Conservation (phyloP, 352 stramenopile genomes). For the Pythium dissimile region DNA sequence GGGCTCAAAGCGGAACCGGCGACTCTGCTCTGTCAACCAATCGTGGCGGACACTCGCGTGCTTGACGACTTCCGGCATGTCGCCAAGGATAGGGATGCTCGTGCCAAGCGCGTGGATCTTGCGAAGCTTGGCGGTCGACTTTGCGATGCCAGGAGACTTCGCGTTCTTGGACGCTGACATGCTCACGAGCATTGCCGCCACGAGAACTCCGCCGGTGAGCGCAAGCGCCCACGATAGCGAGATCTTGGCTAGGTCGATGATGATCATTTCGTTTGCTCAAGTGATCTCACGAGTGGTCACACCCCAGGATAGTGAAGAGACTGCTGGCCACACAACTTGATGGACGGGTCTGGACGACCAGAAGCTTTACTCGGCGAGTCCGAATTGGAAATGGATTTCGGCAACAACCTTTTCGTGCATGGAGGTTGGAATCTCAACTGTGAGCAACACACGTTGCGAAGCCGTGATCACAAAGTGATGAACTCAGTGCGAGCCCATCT, state of each 20-base stretch:
- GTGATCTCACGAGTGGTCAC: no score
- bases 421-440: no score
- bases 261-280: neutral
- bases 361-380: no score
- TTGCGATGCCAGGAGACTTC: neutral
- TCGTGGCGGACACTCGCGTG: slow-evolving; percentile 36
- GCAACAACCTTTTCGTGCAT: no score
- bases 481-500: no score
- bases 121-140: neutral
- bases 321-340: no score
- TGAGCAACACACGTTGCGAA: no score
- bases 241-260: neutral
- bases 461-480: no score
- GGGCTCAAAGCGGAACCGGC: slow-evolving; percentile 14
- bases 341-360: no score
- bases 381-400: no score
- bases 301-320: no score
- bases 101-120: slow-evolving; percentile 6
- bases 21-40: slow-evolving; percentile 27
- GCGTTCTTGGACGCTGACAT: neutral
- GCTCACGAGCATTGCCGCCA: neutral
- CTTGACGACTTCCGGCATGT: slow-evolving; percentile 30
- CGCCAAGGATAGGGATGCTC: slow-evolving; percentile 39
- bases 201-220: neutral
- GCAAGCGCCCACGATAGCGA: neutral